Base-by-base conservation (phyloP, 1,139 yeast genomes). In the Kodamaea fungicola region DNA sequence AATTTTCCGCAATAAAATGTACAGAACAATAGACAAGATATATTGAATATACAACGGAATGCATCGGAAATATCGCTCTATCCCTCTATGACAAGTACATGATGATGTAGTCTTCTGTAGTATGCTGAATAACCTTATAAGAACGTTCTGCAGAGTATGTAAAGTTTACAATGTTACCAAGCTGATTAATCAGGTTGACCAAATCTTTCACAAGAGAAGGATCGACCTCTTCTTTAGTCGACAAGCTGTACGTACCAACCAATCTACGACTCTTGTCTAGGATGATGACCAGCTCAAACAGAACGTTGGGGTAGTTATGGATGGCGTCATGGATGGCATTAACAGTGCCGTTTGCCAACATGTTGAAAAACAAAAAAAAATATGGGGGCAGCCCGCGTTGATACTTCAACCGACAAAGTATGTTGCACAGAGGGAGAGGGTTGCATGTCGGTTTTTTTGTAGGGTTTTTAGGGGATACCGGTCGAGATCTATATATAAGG, bases 101-200 rank as follows among this genome's bases (percentile, higher is more conserved):
- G 24, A 40, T 37, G 28, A 40, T 30, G 37, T 34, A 37, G 32
- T 33, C 35, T 9, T 36, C 33, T 22, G 32, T 12, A 21, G 32
- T 12, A 10, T 24, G 27, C 12, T 10, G 27, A 4, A 9, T 24
- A 24, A 24, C 27, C 12, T 24, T 24, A 4, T 24, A 10, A 4
- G 10, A 9, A 9, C 12, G 10, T 9, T 9, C n/a, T 24, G n/a
- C 27, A 24, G 12, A 24, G 10, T 9, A 9, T 4, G 12, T 9
- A 24, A 24, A 9, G 10, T 24, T 24, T 9, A 9, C 12, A 24
- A 9, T 24, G 12, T 24, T 10, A 9, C 27, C 27, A 9, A 24
- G 12, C 27, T 9, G 12, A 24, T 10, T 10, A 24, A 24, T 10
- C n/a, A 24, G 10, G 10, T 24, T 10, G 6, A 24, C 27, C 6